Base-by-base conservation (phyloP, 2,329 filamentous ascomycete species). In the Apiospora sp. region DNA sequence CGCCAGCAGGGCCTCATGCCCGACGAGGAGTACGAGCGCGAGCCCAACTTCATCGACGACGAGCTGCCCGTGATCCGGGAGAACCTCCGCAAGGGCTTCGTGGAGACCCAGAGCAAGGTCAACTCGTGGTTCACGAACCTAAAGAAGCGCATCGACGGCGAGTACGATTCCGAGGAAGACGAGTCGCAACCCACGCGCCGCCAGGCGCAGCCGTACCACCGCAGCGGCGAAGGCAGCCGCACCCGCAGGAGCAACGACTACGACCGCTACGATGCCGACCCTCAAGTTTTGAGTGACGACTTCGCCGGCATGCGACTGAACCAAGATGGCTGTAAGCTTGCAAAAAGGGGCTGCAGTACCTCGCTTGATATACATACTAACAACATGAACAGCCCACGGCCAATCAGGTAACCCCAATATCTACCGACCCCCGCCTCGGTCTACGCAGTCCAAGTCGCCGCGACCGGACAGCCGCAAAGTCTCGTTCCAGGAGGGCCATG, bases 21-120 rank as follows among this genome's bases (percentile, higher is more conserved):
- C 71, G 88, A 89, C 77, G 87, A 90, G 75, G 82, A 86, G 74
- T 86, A 91, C 49, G 91, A 94, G 69, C 90, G 89, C 68, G 94
- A 98, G 78, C 93, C 93, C 79, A 98, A 91, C 85, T 99, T 99
- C 83, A 90, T 98, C 77, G 96, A 99, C 78, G 96, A 99, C 78
- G 96, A 99, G 77, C 89, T 99, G 19, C 96, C 96, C 1, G 91
- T 96, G 69, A 98, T 99, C 80, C 92, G 92, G 76, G 94, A 98
- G 81, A 98, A 97, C 79, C 89, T 99, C 77, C 93, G 92, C 80
- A 97, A 98, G 84, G 96, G 96, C 4, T 99, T 99, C 84, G 80
- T 95, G 71, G 95, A 99, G 80, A 98, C 96, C 1, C 96, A 98
- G 84, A 92, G 90, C 71, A 97, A 94, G 80, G 93, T 99, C 78